Conservation (phyloP, 2,329 filamentous ascomycete species). For the Penicillium corylophilum region DNA sequence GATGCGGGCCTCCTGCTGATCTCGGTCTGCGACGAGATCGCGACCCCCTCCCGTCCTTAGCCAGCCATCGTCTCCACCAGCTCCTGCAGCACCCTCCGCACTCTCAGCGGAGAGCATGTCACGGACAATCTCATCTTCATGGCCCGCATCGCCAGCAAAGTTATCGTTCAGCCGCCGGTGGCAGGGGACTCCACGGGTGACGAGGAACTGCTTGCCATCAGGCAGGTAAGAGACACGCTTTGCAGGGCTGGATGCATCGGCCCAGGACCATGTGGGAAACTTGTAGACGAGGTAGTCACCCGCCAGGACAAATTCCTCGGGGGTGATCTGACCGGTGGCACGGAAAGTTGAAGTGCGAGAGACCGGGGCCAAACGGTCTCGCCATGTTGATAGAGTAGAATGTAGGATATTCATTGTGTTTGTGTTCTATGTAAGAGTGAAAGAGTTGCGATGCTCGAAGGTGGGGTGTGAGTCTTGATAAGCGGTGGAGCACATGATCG, state of each 20-base stretch:
- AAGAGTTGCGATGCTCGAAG: background rate
- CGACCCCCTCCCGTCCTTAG: constrained; percentile 76
- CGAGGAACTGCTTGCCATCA: constrained; percentile 87
- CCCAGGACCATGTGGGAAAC: constrained; percentile 98
- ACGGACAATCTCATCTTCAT: constrained; percentile 80
- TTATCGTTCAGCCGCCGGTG: constrained; percentile 87
- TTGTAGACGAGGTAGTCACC: constrained; percentile 99
- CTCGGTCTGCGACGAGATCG: constrained; percentile 46
- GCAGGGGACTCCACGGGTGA: constrained; percentile 92
- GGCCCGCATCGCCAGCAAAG: constrained; percentile 83
- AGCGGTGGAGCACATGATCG: constrained; percentile 31
- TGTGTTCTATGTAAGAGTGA: constrained; percentile 9
- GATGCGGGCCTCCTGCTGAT: constrained; percentile 72
- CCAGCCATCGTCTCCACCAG: constrained; percentile 90
- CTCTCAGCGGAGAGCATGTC: constrained; percentile 64
- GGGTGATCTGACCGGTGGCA: constrained; percentile 89
- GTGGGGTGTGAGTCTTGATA: constrained; percentile 18
- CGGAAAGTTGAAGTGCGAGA: constrained; percentile 91
- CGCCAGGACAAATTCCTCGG: constrained; percentile 91
- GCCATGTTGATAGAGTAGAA: constrained; percentile 86
- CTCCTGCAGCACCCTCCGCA: constrained; percentile 57
- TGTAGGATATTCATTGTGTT: constrained; percentile 80
- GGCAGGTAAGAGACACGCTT: constrained; percentile 82
- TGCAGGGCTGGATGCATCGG: constrained; percentile 76
- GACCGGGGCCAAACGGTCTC: constrained; percentile 87